Evolutionary conservation across 2,329 filamentous ascomycete species (phyloP), one percentile per base, ranked within the genome.

Genomic region (Colletotrichum sp.): DNA sequence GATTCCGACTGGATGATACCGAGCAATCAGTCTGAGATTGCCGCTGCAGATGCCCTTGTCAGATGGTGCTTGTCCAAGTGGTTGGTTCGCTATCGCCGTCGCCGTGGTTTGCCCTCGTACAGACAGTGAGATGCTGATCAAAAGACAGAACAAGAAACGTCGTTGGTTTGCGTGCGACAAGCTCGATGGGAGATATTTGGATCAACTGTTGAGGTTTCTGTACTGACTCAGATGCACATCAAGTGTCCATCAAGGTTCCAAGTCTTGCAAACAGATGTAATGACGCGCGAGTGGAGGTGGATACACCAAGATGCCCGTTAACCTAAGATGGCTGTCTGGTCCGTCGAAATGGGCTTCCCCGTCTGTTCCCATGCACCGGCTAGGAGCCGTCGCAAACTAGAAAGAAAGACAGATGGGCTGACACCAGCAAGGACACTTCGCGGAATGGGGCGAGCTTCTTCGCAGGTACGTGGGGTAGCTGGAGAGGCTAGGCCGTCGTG

Each of bases 201-300:
- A 69, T 73, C 64, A 52, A 61, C 58, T 60, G 58, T 60, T 74
- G 70, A 69, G 12, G 64, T 48, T 26, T 57, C 48, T 34, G 74
- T 13, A 43, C 64, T 76, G 74, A 76, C 58, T 76, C 70, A 74
- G 70, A 74, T 52, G 43, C 43, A 8, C 43, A 52, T 52, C 43
- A 24, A 52, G 10, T 68, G 48, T 68, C 74, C 64, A 73, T 76
- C 74, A 76, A 73, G 74, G 74, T 76, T 57, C 58, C 64, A 34
- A 48, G 65, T 65, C 57, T 64, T 32, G 70, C 71, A 65, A 73
- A 67, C 63, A 55, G n/a, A 21, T 55, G 69, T 55, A 60, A 72
- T 67, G 72, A n/a, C 52, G 65, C 26, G 63, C 28, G 16, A 67
- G 38, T 52, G 30, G 63, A 38, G 52, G 72, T 72, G 72, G 69